These are phyloP conservation scores for Aurinia saxatilis DNA, from an alignment of 345 rosid genomes.

Conservation along the genomic window DNA sequence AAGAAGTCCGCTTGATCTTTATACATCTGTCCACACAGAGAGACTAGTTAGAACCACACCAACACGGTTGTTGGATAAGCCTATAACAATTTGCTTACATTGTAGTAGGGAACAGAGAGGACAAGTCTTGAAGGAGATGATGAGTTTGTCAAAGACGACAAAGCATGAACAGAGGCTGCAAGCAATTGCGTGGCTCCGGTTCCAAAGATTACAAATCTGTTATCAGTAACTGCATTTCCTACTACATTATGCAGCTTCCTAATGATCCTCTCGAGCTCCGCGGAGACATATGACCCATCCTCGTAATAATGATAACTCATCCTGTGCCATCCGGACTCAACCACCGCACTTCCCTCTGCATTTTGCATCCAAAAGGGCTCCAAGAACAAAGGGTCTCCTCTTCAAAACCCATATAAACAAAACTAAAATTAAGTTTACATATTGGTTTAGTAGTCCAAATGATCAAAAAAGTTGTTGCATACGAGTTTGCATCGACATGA, in stretches of 20 bases:
- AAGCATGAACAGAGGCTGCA: conserved; percentile 56
- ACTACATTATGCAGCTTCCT: conserved; percentile 41
- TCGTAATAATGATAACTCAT: conserved; percentile 20
- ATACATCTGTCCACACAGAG: conserved; percentile 31
- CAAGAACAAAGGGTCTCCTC: conserved; percentile 29
- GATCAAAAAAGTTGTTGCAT: background rate
- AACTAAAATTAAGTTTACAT: background rate
- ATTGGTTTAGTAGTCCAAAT: background rate
- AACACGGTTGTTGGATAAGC: no score
- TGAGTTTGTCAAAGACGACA: conserved; percentile 34
- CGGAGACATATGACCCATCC: background rate
- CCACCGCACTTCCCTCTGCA: conserved; percentile 8
- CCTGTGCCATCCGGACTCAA: conserved; percentile 20
- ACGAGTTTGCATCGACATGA: conserved; percentile 44
- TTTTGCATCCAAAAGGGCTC: conserved; percentile 25
- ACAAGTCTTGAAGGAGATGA: conserved; percentile 40
- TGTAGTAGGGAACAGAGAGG: conserved; percentile 52
- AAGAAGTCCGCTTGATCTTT: conserved; percentile 39
- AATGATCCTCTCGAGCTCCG: conserved; percentile 40
- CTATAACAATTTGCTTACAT: conserved; percentile 23
- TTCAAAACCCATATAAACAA: background rate
- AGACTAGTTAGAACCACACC: background rate
- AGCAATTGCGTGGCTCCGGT: conserved; percentile 64
- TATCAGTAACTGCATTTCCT: conserved; percentile 51
- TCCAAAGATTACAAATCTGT: conserved; percentile 49